phyloP scores from a whole-genome alignment of 164 flowering plant species.

The Umbellularia californica region DNA sequence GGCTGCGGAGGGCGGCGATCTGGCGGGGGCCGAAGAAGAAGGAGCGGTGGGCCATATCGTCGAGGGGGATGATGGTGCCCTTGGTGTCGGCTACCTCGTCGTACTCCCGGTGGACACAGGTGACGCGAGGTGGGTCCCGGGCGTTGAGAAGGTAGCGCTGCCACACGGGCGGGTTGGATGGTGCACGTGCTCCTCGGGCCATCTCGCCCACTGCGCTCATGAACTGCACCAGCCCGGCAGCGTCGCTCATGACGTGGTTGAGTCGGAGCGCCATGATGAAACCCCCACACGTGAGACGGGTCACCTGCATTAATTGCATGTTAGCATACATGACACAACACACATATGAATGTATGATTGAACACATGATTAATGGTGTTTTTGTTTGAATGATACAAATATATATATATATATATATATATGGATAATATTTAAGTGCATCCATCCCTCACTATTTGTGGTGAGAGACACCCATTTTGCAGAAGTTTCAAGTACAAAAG shows the following conservation, averaged over 20 bases:
- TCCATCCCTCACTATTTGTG: no score
- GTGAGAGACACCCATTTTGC: no score
- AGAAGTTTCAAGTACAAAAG: no score
- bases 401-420: no score
- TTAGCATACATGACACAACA: no score
- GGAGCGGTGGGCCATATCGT: constrained; percentile 19
- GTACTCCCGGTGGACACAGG: constrained; percentile 21
- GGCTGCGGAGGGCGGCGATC: constrained; percentile 6
- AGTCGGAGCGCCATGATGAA: constrained; percentile 23
- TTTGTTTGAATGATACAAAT: no score
- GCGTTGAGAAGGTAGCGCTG: constrained; percentile 20
- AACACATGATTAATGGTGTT: no score
- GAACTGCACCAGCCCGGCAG: constrained; percentile 23
- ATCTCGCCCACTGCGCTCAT: constrained; percentile 24
- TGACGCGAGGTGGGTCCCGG: constrained; percentile 15
- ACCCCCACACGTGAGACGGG: constrained; percentile 39
- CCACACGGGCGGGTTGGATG: constrained; percentile 27
- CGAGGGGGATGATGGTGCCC: constrained; percentile 2
- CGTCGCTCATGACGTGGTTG: constrained; percentile 39
- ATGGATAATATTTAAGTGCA: no score
- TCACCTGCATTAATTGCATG: constrained; percentile 32
- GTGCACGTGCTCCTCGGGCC: constrained; percentile 20
- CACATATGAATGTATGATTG: no score
- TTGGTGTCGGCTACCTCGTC: constrained; percentile 13
- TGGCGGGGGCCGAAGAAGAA: constrained; percentile 27